Evolutionary conservation across 495 filamentous ascomycete genomes (phyloP), one percentile per base, ranked within the genome.

Genomic region (Entonaema liquescens): DNA sequence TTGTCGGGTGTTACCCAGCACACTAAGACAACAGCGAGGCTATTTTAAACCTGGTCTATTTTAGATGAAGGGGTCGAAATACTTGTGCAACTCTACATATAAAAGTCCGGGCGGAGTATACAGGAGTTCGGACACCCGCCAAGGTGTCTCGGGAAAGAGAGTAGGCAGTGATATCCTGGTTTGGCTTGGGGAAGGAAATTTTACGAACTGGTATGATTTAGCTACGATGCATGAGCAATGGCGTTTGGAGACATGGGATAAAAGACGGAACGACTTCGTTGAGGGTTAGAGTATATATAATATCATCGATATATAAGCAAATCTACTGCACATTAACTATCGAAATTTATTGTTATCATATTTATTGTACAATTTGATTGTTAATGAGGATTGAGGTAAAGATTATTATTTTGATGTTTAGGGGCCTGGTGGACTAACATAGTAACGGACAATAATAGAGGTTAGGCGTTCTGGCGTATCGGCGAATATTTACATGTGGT

Each of bases 171-270:
- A 71, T 71, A 71, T 62, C 68, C 68, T 21, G 7, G 42, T 9
- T 60, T 26, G 23, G 60, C 17, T 59, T 36, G 57, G 40, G 42
- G 38, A 29, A 2, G 57, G 57, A 23, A 33, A 21, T 29, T 58
- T 68, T 31, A 42, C 23, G 52, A 21, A 58, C 42, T 25, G 7
- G 58, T 40, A 62, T 57, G 26, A 50, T 13, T 59, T 63, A 47
- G 49, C 56, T 57, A 47, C 36, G 56, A 60, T 21, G 67, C 67
- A 65, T 70, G 47, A 70, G 50, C 38, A n/a, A 60, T 26, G 68
- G 68, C 68, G 68, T 71, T 71, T 55, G 0, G 26, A 17, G 25
- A 21, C 42, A 47, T 47, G 17, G 49, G n/a, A n/a, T n/a, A n/a
- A 29, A 28, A 1, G 6, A 17, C 15, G 49, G 12, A 29, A 53